Evolutionary conservation across 2,329 filamentous ascomycete species (phyloP).

Genomic region (Apiospora pterosperma): DNA sequence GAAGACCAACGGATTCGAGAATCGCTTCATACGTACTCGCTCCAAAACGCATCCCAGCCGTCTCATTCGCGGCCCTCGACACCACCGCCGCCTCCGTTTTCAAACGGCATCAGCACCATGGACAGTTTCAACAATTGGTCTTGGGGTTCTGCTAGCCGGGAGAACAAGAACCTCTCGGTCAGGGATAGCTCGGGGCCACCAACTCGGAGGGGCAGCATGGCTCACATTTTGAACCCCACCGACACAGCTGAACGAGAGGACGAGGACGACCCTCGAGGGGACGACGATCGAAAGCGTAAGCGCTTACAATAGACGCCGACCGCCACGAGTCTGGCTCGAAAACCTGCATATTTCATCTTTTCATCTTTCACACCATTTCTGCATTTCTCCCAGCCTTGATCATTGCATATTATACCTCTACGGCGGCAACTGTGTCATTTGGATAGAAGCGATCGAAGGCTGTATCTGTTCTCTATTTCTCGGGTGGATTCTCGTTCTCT

Average conservation of each 20-base stretch:
- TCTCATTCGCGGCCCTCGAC: constrained; percentile 49
- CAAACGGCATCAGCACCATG: constrained; percentile 47
- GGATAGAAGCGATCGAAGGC: constrained; percentile 1
- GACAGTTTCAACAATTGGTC: constrained; percentile 48
- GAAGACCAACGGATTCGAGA: constrained; percentile 56
- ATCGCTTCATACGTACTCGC: constrained; percentile 53
- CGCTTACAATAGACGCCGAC: constrained; percentile 41
- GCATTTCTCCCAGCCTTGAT: not conserved
- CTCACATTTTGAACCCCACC: constrained; percentile 60
- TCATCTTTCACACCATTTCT: not conserved
- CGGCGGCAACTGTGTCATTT: not conserved
- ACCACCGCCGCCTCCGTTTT: constrained; percentile 48
- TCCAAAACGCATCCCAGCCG: constrained; percentile 33
- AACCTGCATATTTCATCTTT: not conserved
- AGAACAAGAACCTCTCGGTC: constrained; percentile 47
- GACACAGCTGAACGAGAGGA: constrained; percentile 53
- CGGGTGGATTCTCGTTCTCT: not conserved
- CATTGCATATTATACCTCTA: constrained; percentile 7
- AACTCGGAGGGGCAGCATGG: constrained; percentile 58
- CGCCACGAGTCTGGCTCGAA: not conserved
- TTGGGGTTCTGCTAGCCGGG: constrained; percentile 49
- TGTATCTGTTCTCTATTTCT: not conserved
- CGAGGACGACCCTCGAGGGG: constrained; percentile 52
- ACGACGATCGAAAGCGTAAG: constrained; percentile 61
- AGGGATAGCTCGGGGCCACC: constrained; percentile 55